Conservation (phyloP, 2,329 filamentous ascomycete genomes). For the Erysiphe neolycopersici region DNA sequence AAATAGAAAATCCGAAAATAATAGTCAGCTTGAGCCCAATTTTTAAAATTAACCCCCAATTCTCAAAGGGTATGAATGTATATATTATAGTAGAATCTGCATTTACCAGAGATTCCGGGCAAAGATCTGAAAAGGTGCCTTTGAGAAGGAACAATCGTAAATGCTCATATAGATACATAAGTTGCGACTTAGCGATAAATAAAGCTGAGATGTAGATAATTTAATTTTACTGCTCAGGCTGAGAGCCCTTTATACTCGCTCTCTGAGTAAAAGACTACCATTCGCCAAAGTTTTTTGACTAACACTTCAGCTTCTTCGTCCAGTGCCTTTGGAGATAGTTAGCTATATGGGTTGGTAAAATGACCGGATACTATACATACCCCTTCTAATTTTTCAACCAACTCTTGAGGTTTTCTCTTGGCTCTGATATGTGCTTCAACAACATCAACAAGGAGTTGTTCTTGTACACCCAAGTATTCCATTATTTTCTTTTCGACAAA, state of each 20-base stretch:
- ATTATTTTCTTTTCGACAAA: constrained; percentile 98
- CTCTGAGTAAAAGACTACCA: constrained; percentile 95
- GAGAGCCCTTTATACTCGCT: constrained; percentile 73
- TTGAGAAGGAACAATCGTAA: too few species aligned
- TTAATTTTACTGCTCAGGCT: constrained; percentile 18
- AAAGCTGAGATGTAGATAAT: too few species aligned
- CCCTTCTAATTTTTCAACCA: constrained; percentile 65
- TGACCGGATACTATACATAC: constrained; percentile 22
- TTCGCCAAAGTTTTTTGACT: constrained; percentile 92
- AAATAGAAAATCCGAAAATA: too few species aligned
- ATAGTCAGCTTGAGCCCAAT: too few species aligned
- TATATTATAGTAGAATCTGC: too few species aligned
- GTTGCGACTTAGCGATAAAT: too few species aligned
- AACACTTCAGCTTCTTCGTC: constrained; percentile 87
- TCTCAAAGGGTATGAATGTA: too few species aligned
- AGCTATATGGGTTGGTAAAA: neutral
- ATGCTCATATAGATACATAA: too few species aligned
- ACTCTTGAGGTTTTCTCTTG: constrained; percentile 44
- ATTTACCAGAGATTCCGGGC: too few species aligned
- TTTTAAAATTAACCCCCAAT: too few species aligned
- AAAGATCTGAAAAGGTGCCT: too few species aligned
- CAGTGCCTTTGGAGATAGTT: constrained; percentile 31
- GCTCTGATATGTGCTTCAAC: constrained; percentile 68
- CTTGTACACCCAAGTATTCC: constrained; percentile 85
- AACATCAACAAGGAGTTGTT: constrained; percentile 81